Base-by-base conservation (phyloP, 2,329 filamentous ascomycete genomes). In the Endoconidiophora laricicola region DNA sequence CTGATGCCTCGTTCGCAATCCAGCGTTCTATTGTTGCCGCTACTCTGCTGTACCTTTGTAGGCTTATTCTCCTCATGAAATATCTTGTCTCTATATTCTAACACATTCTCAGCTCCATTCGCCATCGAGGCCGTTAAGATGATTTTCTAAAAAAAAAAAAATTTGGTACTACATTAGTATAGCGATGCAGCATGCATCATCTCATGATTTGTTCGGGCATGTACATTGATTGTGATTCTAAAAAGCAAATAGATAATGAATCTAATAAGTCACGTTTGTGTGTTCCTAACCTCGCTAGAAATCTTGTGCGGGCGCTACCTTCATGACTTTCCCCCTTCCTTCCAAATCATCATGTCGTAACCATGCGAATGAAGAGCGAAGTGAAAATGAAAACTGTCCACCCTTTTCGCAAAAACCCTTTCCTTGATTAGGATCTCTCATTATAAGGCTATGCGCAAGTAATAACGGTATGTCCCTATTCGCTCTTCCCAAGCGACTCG, bases 41-140 rank as follows among this genome's bases (percentile, higher is more conserved):
- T 55, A 69, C 80, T 38, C 64, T 83, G 46, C 72, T 91, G 45
- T 90, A 90, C 62, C 67, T 91, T 54, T 86, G 85, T 91, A 77
- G 52, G 82, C 9, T 3, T 24, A 29, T 16, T 33, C 14, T 16
- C 18, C 23, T 41, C 18, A 6, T 23, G 7, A 16, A 18, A 16
- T 18, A 10, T 33, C 9, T 6, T 10, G 12, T 33, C 26, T 33
- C 12, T 33, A 33, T 33, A 9, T 33, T 10, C 26, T 33, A 10
- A 33, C 26, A 33, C 26, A 5, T 24, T n/a, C 20, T 20, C 48
- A 79, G 76, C 74, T 50, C 75, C 75, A 48, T 79, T 78, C 59
- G 68, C 72, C 56, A 66, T 79, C 58, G 72, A 78, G 54, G 69
- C 69, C 56, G 63, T 67, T 51, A 66, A 66, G 59, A 65, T 65